Evolutionary conservation across 176 grass and related monocot species (phyloP).

Genomic region (Musa beccarii): DNA sequence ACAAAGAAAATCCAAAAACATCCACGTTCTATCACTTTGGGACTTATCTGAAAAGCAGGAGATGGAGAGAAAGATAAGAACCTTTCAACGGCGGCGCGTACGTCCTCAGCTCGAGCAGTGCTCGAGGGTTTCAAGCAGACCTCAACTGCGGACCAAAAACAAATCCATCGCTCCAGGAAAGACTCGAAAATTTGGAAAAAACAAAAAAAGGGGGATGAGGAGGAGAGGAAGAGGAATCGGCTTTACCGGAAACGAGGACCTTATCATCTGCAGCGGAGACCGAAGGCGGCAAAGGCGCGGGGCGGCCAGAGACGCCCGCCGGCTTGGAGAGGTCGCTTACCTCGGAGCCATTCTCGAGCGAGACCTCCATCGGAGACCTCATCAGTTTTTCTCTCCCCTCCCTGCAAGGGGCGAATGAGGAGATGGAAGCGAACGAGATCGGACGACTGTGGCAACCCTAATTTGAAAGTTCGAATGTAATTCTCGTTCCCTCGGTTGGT

Average conservation of each 20-base stretch:
- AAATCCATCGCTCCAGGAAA: background rate
- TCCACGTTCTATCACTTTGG: background rate
- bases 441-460: background rate
- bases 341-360: slow-evolving; percentile 34
- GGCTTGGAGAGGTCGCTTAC: background rate
- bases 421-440: background rate
- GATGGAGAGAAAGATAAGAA: slow-evolving; percentile 22
- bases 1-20: background rate
- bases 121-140: slow-evolving; percentile 67
- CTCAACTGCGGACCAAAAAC: slow-evolving; percentile 56
- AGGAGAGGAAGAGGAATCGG: background rate
- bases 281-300: background rate
- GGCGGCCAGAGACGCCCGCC: background rate
- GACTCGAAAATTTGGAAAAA: slow-evolving; percentile 8
- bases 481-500: background rate
- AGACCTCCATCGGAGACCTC: slow-evolving; percentile 79
- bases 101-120: slow-evolving; percentile 49
- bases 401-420: background rate
- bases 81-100: slow-evolving; percentile 68
- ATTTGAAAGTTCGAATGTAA: background rate
- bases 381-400: slow-evolving; percentile 13
- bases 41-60: background rate
- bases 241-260: slow-evolving; percentile 63
- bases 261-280: slow-evolving; percentile 43
- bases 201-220: background rate